These are phyloP conservation scores for Penicillium rolfsii DNA, from an alignment of 2,329 filamentous ascomycete genomes.

Conservation along the genomic window DNA sequence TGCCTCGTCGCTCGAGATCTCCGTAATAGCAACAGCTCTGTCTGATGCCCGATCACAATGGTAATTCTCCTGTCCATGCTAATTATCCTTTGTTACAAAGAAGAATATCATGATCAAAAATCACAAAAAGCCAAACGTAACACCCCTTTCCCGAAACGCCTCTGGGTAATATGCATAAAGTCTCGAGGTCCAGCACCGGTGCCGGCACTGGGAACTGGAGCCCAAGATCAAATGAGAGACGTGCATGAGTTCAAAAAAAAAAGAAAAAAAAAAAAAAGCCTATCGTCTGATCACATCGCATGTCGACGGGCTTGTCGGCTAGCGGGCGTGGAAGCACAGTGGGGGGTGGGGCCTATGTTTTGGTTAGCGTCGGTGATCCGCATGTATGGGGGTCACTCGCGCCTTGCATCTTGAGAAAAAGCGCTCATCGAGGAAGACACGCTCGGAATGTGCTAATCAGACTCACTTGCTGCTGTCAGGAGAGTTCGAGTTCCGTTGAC, in stretches of 20 bases:
- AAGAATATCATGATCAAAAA: neutral
- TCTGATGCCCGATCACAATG: neutral
- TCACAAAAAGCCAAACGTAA: constrained; percentile 7
- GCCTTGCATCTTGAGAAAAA: neutral
- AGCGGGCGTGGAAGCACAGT: constrained; percentile 49
- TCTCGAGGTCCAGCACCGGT: constrained; percentile 7
- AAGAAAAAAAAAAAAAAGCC: neutral
- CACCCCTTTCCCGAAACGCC: constrained; percentile 21
- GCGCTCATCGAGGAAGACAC: neutral
- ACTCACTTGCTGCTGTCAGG: constrained; percentile 45
- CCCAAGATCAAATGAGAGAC: neutral
- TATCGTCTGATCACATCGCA: neutral
- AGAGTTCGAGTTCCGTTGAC: constrained; percentile 44
- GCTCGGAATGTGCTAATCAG: neutral
- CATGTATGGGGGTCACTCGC: neutral
- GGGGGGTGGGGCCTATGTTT: constrained; percentile 43
- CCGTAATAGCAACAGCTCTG: neutral
- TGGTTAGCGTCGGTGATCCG: constrained; percentile 15
- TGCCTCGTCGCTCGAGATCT: constrained; percentile 1
- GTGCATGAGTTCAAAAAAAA: neutral
- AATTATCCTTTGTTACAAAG: neutral
- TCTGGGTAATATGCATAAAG: constrained; percentile 21
- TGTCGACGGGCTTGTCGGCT: constrained; percentile 10
- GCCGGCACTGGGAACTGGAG: constrained; percentile 21
- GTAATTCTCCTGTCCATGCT: neutral